A percentile compares a stretch with the other conserved stretches of the same genome.
Evolutionary conservation across 352 stramenopile genomes (phyloP).

Genomic region (Phytophthora pluvialis): DNA sequence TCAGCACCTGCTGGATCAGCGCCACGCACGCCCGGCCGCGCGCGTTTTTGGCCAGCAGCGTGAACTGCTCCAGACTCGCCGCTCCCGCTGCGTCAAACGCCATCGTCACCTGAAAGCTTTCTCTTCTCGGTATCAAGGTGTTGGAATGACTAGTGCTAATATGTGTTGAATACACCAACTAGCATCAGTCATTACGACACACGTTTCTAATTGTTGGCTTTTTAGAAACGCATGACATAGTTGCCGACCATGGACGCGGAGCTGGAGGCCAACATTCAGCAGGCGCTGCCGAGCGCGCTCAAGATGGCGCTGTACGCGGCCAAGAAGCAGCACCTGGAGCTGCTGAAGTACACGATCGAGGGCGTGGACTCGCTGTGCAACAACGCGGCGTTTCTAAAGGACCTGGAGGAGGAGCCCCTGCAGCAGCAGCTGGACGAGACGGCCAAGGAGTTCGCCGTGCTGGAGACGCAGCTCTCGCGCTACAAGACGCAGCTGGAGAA

Average conservation of each 20-base stretch:
- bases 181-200: conserved; percentile 1
- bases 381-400: conserved; percentile 71
- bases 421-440: conserved; percentile 59
- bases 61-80: conserved; percentile 92
- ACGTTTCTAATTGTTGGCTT: conserved; percentile 24
- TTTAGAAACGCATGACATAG: conserved; percentile 6
- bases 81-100: conserved; percentile 71
- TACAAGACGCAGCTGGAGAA: conserved; percentile 81
- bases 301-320: conserved; percentile 81
- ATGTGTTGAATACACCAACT: background rate
- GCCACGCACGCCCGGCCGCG: conserved; percentile 90
- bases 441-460: conserved; percentile 69
- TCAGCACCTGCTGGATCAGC: conserved; percentile 93
- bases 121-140: conserved; percentile 4
- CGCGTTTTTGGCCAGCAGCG: conserved; percentile 91
- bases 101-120: conserved; percentile 34
- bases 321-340: conserved; percentile 77
- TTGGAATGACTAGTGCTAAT: background rate
- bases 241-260: conserved; percentile 53
- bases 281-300: conserved; percentile 65
- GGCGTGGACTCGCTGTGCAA: conserved; percentile 69
- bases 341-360: conserved; percentile 80
- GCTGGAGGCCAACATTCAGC: conserved; percentile 63
- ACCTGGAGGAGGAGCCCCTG: conserved; percentile 63
- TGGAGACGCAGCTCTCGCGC: conserved; percentile 65